Conservation (phyloP, 495 filamentous ascomycete genomes). For the Aspergillus saccharolyticus region DNA sequence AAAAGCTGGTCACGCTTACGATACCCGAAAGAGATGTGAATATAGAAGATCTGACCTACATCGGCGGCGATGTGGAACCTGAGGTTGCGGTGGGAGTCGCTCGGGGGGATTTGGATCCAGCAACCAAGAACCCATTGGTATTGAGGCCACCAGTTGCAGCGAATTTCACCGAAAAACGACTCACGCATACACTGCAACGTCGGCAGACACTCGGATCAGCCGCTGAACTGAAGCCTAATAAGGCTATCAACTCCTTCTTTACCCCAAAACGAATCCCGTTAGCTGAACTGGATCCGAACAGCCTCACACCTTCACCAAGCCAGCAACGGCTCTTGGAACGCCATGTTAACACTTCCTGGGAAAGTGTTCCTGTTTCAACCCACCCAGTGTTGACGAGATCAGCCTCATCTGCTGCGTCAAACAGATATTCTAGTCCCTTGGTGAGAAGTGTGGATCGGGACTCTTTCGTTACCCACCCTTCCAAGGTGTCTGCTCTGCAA, state of each 20-base stretch:
- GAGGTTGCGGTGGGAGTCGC: conserved; percentile 72
- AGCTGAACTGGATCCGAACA: conserved; percentile 82
- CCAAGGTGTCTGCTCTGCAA: conserved; percentile 43
- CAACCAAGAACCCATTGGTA: conserved; percentile 70
- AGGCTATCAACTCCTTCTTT: conserved; percentile 74
- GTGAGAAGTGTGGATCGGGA: conserved; percentile 42
- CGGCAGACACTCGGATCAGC: conserved; percentile 43
- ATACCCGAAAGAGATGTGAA: conserved; percentile 54
- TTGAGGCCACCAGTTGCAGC: conserved; percentile 26
- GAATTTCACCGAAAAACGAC: conserved; percentile 28
- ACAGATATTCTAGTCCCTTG: conserved; percentile 34
- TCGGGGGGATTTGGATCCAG: conserved; percentile 80
- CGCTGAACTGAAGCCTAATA: conserved; percentile 55
- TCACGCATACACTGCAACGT: conserved; percentile 28
- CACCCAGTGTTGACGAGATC: conserved; percentile 32
- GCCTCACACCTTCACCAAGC: conserved; percentile 65
- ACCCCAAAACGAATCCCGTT: conserved; percentile 70
- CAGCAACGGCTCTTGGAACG: conserved; percentile 57
- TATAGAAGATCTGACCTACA: conserved; percentile 65
- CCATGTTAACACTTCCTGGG: conserved; percentile 52
- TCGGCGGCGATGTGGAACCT: conserved; percentile 66
- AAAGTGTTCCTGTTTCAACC: conserved; percentile 36
- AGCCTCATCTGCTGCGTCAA: conserved; percentile 33
- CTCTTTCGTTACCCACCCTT: conserved; percentile 37
- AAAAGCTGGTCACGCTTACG: conserved; percentile 68